Evolutionary conservation across 768 basidiomycete species (phyloP), one percentile per base, ranked within the genome.

Genomic region (Termitomyces eurrhizus): DNA sequence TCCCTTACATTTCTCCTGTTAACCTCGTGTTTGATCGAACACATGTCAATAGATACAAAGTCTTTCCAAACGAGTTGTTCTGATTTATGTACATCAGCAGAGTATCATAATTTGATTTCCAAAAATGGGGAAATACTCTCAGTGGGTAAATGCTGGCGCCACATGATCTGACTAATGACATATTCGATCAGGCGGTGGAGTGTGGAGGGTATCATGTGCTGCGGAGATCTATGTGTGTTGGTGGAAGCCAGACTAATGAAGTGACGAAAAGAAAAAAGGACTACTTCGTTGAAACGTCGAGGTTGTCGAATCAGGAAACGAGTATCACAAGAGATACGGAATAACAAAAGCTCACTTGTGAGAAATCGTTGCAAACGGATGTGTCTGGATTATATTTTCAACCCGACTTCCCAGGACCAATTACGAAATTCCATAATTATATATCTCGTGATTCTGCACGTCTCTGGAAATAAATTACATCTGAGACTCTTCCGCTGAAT

Each of bases 1-100:
- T 65, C 70, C 78, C 72, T 75, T 12, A 21, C n/a, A 11, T 5
- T 26, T 29, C 18, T 29, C 13, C n/a, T 50, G 14, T 12, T 41
- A 3, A 13, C 32, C 12, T 42, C 39, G 3, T 55, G 26, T 5
- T 12, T 26, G 18, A 41, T 6, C 5, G 16, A 55, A 11, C 5
- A 14, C 18, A 16, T 7, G 3, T 29, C 18, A 9, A 6, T 42
- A 54, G 53, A 54, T 18, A 42, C 6, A 32, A 26, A 41, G 21
- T 32, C 7, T 41, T 21, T 42, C 13, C 1, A 26, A n/a, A 3
- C 7, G 39, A 29, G 4, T 39, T 7, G n/a, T 18, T 41, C 26
- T 3, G 14, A n/a, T 6, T 44, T 9, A 21, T 21, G 41, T 42
- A 42, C 11, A 1, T 44, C 42, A 44, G 42, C n/a, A n/a, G n/a